These are phyloP conservation scores for Monosporascus sp. DNA, from an alignment of 2,329 filamentous ascomycete species.

Conservation along the genomic window DNA sequence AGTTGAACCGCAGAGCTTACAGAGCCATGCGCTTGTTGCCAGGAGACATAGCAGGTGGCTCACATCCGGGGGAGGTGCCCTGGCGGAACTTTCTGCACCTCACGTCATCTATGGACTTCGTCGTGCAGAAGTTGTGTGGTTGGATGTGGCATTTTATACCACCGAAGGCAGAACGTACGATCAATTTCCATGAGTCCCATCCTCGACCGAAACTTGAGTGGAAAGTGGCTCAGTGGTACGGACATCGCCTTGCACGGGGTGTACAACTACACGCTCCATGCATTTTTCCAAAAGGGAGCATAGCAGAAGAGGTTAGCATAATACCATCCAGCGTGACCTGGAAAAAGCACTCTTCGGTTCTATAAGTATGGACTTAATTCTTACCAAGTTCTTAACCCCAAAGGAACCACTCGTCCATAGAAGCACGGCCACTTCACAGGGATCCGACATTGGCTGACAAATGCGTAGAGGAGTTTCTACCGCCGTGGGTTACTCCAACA, in stretches of 20 bases:
- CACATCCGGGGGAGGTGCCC: background rate
- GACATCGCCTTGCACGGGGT: background rate
- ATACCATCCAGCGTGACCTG: too few relatives aligned
- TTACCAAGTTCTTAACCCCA: background rate
- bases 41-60: background rate
- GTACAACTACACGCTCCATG: too few relatives aligned
- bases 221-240: background rate
- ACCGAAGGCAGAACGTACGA: background rate
- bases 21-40: too few relatives aligned
- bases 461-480: background rate
- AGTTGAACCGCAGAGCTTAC: too few relatives aligned
- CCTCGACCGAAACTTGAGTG: background rate
- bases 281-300: too few relatives aligned
- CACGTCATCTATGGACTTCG: slow-evolving; percentile 1
- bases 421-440: too few relatives aligned
- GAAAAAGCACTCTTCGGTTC: background rate
- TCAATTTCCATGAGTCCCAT: slow-evolving; percentile 5
- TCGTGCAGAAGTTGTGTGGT: slow-evolving; percentile 3
- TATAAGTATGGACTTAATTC: background rate
- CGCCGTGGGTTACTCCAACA: background rate
- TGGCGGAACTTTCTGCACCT: slow-evolving; percentile 9
- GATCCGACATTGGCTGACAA: background rate
- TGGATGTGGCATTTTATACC: slow-evolving; percentile 7
- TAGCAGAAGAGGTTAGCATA: too few relatives aligned
- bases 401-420: too few relatives aligned